phyloP scores from a whole-genome alignment of 768 basidiomycete genomes.

The Leccinum incarnatum region DNA sequence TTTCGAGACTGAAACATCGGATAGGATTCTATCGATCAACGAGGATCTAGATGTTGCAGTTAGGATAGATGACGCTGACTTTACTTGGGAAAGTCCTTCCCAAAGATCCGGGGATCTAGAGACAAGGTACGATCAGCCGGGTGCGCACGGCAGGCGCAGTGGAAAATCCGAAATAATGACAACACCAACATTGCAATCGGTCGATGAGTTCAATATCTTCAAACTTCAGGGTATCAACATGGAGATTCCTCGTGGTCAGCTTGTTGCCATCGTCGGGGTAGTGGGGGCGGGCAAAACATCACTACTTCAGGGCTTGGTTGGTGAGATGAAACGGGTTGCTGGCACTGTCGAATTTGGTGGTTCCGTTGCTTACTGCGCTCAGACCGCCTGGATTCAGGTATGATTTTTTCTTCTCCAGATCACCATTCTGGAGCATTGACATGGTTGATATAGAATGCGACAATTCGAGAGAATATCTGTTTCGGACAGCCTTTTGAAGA shows the following conservation, averaged over 20 bases:
- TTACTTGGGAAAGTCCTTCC: conserved; percentile 84
- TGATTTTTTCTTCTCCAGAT: not conserved
- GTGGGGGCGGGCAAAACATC: conserved; percentile 58
- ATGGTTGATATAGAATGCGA: conserved; percentile 55
- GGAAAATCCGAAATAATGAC: conserved; percentile 15
- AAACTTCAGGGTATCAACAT: conserved; percentile 63
- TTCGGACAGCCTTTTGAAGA: conserved; percentile 85
- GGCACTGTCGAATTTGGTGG: conserved; percentile 75
- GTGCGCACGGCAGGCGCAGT: conserved; percentile 6
- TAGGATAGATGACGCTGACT: conserved; percentile 63
- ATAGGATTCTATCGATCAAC: conserved; percentile 57
- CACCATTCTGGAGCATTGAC: not conserved
- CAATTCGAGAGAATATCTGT: conserved; percentile 84
- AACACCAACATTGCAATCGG: conserved; percentile 30
- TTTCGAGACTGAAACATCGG: conserved; percentile 79
- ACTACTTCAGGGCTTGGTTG: conserved; percentile 70
- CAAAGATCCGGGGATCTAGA: conserved; percentile 41
- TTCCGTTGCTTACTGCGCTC: conserved; percentile 77
- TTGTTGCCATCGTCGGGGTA: conserved; percentile 83
- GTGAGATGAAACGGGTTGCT: conserved; percentile 74
- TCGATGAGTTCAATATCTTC: conserved; percentile 48
- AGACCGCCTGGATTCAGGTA: conserved; percentile 89
- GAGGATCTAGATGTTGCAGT: conserved; percentile 58
- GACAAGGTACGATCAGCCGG: conserved; percentile 2
- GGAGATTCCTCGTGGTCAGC: conserved; percentile 67